Conservation (phyloP, 352 stramenopile genomes). For the Globisporangium irregulare region DNA sequence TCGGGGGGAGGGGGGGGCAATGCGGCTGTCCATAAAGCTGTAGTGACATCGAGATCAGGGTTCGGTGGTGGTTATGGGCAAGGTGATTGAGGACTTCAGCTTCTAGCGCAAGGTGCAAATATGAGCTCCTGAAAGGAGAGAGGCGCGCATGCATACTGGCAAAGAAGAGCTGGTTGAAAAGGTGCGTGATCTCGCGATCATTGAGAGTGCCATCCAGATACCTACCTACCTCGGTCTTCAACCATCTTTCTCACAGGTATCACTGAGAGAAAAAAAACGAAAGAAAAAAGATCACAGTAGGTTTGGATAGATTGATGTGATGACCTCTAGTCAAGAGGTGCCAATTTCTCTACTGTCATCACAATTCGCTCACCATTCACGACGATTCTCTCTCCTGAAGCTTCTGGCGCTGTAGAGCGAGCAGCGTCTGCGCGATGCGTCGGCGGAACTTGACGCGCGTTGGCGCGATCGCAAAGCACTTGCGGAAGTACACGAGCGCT, state of each 20-base stretch:
- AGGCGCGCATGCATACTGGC: background rate
- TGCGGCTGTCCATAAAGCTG: no score
- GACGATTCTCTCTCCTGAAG: background rate
- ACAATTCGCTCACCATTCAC: background rate
- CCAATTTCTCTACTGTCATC: background rate
- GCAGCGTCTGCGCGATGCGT: slow-evolving; percentile 38
- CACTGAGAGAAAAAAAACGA: background rate
- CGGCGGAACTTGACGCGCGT: slow-evolving; percentile 49
- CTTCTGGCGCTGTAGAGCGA: slow-evolving; percentile 31
- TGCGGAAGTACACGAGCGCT: slow-evolving; percentile 46
- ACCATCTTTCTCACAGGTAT: background rate
- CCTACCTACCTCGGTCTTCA: background rate
- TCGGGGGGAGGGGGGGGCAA: no score
- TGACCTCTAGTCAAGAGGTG: no score
- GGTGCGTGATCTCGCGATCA: background rate
- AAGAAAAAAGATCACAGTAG: background rate
- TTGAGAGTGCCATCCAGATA: background rate
- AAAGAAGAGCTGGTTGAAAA: background rate
- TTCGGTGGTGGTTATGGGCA: no score
- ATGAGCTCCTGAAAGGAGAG: background rate
- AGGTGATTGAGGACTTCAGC: background rate
- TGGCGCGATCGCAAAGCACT: slow-evolving; percentile 33
- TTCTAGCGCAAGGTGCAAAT: background rate
- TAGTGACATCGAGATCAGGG: no score
- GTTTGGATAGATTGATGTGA: background rate